These are phyloP conservation scores for Paspalum notatum DNA, from an alignment of 176 grass and related monocot species.

Conservation along the genomic window DNA sequence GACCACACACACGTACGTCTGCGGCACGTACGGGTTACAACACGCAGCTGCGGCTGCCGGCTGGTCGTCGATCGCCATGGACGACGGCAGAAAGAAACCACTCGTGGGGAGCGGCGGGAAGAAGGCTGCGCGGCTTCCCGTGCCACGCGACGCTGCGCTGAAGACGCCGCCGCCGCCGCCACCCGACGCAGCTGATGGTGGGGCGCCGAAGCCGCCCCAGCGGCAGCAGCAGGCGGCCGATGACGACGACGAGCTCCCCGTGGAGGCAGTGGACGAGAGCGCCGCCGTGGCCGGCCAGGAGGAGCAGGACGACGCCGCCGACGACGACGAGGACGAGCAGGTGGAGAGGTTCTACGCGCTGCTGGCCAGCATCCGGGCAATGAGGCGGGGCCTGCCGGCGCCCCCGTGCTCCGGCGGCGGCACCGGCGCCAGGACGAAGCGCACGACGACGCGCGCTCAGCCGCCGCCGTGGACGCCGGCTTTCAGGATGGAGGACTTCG, in stretches of 20 bases:
- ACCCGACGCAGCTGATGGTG: too few relatives aligned
- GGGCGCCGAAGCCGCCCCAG: too few relatives aligned
- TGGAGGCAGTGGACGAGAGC: not conserved
- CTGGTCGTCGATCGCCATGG: too few relatives aligned
- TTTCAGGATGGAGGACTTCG: constrained; percentile 56
- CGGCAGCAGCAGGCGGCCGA: not conserved
- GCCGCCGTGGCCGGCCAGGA: not conserved
- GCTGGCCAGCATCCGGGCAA: constrained; percentile 31
- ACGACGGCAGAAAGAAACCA: too few relatives aligned
- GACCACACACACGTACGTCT: too few relatives aligned
- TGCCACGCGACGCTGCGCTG: too few relatives aligned
- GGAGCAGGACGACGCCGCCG: not conserved
- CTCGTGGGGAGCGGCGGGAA: too few relatives aligned
- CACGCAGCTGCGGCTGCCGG: too few relatives aligned
- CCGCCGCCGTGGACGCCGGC: constrained; percentile 41
- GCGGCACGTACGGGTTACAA: too few relatives aligned
- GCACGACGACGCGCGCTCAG: not conserved
- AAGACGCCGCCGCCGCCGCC: too few relatives aligned
- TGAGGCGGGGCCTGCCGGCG: not conserved
- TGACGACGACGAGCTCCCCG: not conserved
- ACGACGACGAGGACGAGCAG: constrained; percentile 31
- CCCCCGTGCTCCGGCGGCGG: not conserved
- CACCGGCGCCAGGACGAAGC: not conserved
- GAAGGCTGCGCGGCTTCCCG: too few relatives aligned
- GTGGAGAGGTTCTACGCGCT: constrained; percentile 47